Percentiles rank a stretch among this genome's conserved stretches.
phyloP scores from a whole-genome alignment of 177 flowering plant genomes.

The Vitis hybrid region DNA sequence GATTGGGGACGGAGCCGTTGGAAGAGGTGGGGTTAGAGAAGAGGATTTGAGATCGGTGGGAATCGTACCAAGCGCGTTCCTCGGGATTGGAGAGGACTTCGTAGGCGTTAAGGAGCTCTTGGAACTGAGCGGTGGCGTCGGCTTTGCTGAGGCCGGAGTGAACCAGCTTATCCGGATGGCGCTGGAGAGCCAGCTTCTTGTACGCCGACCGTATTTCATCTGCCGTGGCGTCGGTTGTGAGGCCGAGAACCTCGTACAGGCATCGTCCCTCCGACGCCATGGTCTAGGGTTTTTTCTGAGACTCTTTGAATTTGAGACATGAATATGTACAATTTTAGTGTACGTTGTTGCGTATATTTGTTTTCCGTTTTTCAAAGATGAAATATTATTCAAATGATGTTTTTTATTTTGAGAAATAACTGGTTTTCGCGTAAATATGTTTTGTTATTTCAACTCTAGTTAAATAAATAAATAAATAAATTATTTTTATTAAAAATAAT shows the following conservation, averaged over 20 bases:
- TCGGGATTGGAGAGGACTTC: conserved; percentile 66
- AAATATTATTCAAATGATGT: too few species aligned
- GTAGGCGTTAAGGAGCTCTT: conserved; percentile 70
- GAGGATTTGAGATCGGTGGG: conserved; percentile 73
- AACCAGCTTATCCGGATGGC: conserved; percentile 73
- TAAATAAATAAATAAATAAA: too few species aligned
- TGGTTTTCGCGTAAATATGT: too few species aligned
- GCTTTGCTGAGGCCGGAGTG: conserved; percentile 45
- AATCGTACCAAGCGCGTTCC: conserved; percentile 77
- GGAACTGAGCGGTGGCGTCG: conserved; percentile 63
- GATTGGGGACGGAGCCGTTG: conserved; percentile 31
- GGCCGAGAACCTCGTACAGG: conserved; percentile 62
- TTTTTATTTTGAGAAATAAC: too few species aligned
- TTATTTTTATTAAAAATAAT: too few species aligned
- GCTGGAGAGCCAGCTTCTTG: conserved; percentile 59
- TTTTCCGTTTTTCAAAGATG: too few species aligned
- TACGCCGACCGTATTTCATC: conserved; percentile 72
- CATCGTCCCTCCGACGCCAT: conserved; percentile 37
- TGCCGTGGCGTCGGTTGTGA: conserved; percentile 39
- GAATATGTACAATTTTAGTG: background rate
- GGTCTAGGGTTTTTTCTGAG: background rate
- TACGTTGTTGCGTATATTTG: too few species aligned
- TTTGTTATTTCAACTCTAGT: too few species aligned
- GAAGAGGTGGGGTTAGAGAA: conserved; percentile 33
- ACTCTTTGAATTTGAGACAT: background rate